Base-by-base conservation (phyloP, 2,329 filamentous ascomycete species). In the Arthrobotrys pseudoclavata region DNA sequence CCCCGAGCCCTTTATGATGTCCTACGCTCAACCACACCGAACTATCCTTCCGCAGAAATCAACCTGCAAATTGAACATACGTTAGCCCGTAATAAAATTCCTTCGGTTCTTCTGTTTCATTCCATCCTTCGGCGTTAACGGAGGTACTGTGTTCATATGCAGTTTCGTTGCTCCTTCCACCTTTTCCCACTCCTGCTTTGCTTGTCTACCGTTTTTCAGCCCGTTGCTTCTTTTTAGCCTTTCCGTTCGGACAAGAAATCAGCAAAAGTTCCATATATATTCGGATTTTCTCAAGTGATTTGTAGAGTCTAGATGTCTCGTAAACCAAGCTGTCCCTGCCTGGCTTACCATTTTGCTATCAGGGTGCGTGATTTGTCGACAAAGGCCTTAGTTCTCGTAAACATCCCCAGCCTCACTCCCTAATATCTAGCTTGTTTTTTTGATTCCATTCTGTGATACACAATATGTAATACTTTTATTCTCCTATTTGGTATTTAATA, bases 71-170 rank as follows among this genome's bases (percentile, higher is more conserved):
- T 34, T 22, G 18, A 57, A 57, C 26, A 55, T 34, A 37, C 31
- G 10, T 22, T 40, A 18, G 3, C 52, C 52, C n/a, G 9, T 57
- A 22, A 37, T 57, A 57, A 34, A 57, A 2, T 31, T 53, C 12
- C 45, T 57, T 50, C n/a, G 26, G 26, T 50, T 48, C 40, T 57
- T 37, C 10, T 31, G 24, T 24, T 29, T 67, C 45, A 34, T 22
- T 29, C 34, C 50, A 37, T 48, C 42, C 60, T 69, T 62, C 26
- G 66, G 66, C 66, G 66, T 69, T 69, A 40, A 18, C 7, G 66
- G 34, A 61, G 24, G 53, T 12, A n/a, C 22, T 52, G 50, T 22
- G 31, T 67, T 62, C 50, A 47, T 34, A 24, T 70, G 57, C 47
- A 55, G 67, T 53, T 9, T 24, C 53, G 71, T 48, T 50, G n/a